Base-by-base conservation (phyloP, 192 early-diverging fungal species). In the Coemansia sp. region DNA sequence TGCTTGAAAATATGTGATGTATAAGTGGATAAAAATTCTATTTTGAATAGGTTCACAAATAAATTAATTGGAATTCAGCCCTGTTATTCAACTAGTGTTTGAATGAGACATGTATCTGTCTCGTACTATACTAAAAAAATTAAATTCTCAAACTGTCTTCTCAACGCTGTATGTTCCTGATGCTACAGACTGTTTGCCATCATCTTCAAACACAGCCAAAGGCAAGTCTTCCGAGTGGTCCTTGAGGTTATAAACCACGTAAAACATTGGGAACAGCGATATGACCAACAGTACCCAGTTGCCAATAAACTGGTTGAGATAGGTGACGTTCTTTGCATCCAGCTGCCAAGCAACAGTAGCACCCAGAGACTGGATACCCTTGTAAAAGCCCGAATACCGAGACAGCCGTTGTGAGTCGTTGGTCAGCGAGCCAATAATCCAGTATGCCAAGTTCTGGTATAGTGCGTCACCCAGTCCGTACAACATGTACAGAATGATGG, bases 331-430 rank as follows among this genome's bases (percentile, higher is more conserved):
- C 32, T 72, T 73, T 23, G 89, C 86, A 63, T 88, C 89, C 57
- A 90, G 72, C 60, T 89, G 86, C 85, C 89, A 88, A 0, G 87
- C 82, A 32, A 92, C 82, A 57, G 88, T 91, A 59, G 73, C 84
- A 15, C 85, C 89, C 57, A 87, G 82, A 59, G 87, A 90, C 83
- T 95, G 93, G 53, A 93, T 88, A 52, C 88, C 90, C 85, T 95
- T 95, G 88, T 95, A 95, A 83, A 90, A 93, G 7, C 92, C 93
- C 50, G 86, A 84, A 61, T 88, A 92, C 48, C 89, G 85, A 17
- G 91, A 84, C 48, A 88, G 74, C 60, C 82, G 75, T 56, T 86
- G 85, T 60, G 84, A 83, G 73, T 95, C 90, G 76, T 94, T 94
- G 17, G 91, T 87, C 69, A 93, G 75, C 48, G 92, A 86, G 22